phyloP scores from a whole-genome alignment of 306 rosid species.

The Castanea sativa region DNA sequence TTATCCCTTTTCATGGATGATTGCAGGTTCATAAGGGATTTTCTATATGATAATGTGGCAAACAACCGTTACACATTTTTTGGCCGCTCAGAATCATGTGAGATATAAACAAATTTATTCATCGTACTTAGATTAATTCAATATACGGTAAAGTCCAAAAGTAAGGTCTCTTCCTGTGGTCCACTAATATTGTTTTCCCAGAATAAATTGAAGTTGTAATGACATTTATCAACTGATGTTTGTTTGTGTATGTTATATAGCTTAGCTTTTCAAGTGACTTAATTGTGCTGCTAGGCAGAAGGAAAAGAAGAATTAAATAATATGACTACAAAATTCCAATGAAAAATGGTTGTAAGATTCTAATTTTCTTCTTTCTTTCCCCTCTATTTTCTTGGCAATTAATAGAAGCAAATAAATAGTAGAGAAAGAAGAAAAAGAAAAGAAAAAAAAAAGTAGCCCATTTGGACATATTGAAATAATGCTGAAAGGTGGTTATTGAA shows the following conservation, averaged over 20 bases:
- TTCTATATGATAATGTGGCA: conserved; percentile 84
- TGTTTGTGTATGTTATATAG: conserved; percentile 5
- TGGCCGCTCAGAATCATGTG: conserved; percentile 88
- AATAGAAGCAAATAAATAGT: not conserved
- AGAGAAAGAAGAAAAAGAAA: not conserved
- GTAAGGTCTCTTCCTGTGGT: conserved; percentile 5
- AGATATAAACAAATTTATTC: conserved; percentile 41
- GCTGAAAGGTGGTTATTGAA: not conserved
- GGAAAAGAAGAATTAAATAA: not conserved
- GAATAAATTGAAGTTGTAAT: conserved; percentile 5
- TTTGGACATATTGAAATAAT: not conserved
- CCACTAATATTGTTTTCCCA: not conserved
- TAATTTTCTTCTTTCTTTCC: not conserved
- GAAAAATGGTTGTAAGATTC: not conserved
- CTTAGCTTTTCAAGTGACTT: conserved; percentile 1
- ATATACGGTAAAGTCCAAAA: conserved; percentile 6
- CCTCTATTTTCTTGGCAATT: not conserved
- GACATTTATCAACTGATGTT: conserved; percentile 20
- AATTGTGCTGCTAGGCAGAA: not conserved
- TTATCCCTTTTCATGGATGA: conserved; percentile 4
- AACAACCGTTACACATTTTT: conserved; percentile 80
- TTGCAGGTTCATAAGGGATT: conserved; percentile 74
- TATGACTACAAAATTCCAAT: not conserved
- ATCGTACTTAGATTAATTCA: not conserved
- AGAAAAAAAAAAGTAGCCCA: too few species aligned